Conservation (phyloP, 805 yeast genomes). For the Kurtzmaniella fragi region DNA sequence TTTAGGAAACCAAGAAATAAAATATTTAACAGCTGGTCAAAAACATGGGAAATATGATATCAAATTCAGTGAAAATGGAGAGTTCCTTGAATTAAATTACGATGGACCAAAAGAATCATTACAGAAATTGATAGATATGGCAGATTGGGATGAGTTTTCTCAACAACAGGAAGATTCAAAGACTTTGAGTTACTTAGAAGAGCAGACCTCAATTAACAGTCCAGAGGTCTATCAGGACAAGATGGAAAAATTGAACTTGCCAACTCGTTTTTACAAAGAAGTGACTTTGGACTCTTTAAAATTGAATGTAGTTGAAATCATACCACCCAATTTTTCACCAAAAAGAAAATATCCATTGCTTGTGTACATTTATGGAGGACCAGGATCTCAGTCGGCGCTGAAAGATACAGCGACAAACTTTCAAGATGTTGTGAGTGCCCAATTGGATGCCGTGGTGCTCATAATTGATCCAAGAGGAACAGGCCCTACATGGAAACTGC, state of each 20-base stretch:
- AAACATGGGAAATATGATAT: conserved; percentile 61
- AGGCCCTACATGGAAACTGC: conserved; percentile 69
- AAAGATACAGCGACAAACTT: conserved; percentile 47
- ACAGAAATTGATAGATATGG: conserved; percentile 58
- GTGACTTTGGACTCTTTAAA: conserved; percentile 22
- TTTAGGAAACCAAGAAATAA: conserved; percentile 35
- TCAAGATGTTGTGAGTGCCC: conserved; percentile 54
- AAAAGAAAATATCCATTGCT: conserved; percentile 50
- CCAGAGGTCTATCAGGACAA: conserved; percentile 9
- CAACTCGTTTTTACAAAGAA: conserved; percentile 40
- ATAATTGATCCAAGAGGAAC: conserved; percentile 80
- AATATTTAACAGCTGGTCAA: conserved; percentile 44
- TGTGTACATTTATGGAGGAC: conserved; percentile 75
- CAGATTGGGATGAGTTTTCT: conserved; percentile 13
- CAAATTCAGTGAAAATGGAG: conserved; percentile 68
- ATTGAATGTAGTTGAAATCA: conserved; percentile 54
- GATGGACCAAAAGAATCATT: conserved; percentile 75
- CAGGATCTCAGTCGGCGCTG: conserved; percentile 62
- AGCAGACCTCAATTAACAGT: conserved; percentile 12
- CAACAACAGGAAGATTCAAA: conserved; percentile 5
- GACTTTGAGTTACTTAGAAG: conserved; percentile 11
- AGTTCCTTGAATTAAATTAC: conserved; percentile 62
- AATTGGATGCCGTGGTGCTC: conserved; percentile 55
- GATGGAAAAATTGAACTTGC: conserved; percentile 41
- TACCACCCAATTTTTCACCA: conserved; percentile 53